Percentiles rank a stretch among this genome's conserved stretches.
phyloP scores from a whole-genome alignment of 2,329 filamentous ascomycete species.

The Hypoxylon sp. region DNA sequence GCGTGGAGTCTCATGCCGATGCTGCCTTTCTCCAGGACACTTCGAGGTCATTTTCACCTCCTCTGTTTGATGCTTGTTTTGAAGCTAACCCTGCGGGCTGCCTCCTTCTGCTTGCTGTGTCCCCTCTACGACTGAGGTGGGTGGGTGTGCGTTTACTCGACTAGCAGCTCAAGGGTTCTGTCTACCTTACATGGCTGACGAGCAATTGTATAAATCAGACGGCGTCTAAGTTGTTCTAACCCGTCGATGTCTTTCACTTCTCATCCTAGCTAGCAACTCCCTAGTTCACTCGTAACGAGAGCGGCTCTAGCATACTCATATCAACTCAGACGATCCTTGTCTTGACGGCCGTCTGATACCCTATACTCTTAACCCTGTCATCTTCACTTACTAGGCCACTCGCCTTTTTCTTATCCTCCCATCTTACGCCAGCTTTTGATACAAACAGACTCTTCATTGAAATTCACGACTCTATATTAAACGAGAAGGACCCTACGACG shows the following conservation, averaged over 20 bases:
- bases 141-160: slow-evolving; percentile 19
- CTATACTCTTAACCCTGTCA: slow-evolving; percentile 34
- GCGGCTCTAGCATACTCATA: slow-evolving; percentile 19
- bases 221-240: slow-evolving; percentile 38
- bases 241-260: slow-evolving; percentile 31
- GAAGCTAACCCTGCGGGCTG: slow-evolving; percentile 49
- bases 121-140: slow-evolving; percentile 14
- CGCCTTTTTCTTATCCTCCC: slow-evolving; percentile 12
- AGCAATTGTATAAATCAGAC: slow-evolving; percentile 40
- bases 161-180: neutral
- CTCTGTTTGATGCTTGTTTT: slow-evolving; percentile 58
- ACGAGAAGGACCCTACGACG: neutral
- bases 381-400: slow-evolving; percentile 23
- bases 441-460: slow-evolving; percentile 4
- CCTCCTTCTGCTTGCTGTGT: slow-evolving; percentile 42
- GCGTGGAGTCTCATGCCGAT: slow-evolving; percentile 38
- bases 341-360: slow-evolving; percentile 19
- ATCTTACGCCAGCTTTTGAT: slow-evolving; percentile 12
- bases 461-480: slow-evolving; percentile 4
- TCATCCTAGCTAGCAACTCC: slow-evolving; percentile 24
- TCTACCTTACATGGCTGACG: slow-evolving; percentile 1
- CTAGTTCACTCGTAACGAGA: slow-evolving; percentile 24
- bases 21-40: slow-evolving; percentile 29
- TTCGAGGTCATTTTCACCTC: slow-evolving; percentile 39
- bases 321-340: slow-evolving; percentile 31